These are phyloP conservation scores for Pythium rishiriense DNA, from an alignment of 352 stramenopile species.

Conservation along the genomic window DNA sequence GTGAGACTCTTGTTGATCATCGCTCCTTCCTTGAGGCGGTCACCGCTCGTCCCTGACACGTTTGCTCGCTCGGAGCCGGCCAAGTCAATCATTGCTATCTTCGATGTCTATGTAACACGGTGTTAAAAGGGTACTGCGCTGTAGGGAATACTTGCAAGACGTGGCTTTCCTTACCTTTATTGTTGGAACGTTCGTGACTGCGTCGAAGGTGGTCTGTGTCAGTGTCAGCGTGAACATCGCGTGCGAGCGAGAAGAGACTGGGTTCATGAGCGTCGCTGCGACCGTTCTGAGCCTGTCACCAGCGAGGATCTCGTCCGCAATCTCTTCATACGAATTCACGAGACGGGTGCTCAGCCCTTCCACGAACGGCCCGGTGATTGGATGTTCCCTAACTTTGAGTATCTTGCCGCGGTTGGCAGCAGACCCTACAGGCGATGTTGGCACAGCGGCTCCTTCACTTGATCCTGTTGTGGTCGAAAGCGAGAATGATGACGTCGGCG, in stretches of 20 bases:
- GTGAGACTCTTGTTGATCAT: slow-evolving; percentile 94
- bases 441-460: not conserved
- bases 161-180: slow-evolving; percentile 54
- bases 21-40: slow-evolving; percentile 89
- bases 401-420: slow-evolving; percentile 23
- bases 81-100: slow-evolving; percentile 87
- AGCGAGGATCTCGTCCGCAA: slow-evolving; percentile 70
- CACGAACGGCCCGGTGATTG: slow-evolving; percentile 82
- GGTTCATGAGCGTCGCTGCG: slow-evolving; percentile 96
- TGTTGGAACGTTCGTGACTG: slow-evolving; percentile 49
- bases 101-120: slow-evolving; percentile 51
- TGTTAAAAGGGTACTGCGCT: no score
- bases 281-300: slow-evolving; percentile 96
- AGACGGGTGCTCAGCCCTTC: slow-evolving; percentile 68
- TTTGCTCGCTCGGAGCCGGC: slow-evolving; percentile 82
- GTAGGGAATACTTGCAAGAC: not conserved
- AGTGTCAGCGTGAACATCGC: slow-evolving; percentile 97
- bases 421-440: slow-evolving; percentile 8
- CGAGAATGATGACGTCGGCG: slow-evolving; percentile 23
- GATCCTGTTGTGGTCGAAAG: slow-evolving; percentile 31
- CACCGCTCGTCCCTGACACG: slow-evolving; percentile 77
- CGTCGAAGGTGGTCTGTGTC: slow-evolving; percentile 74
- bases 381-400: slow-evolving; percentile 81
- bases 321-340: slow-evolving; percentile 81
- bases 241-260: slow-evolving; percentile 94